Evolutionary conservation across 2,329 filamentous ascomycete species (phyloP).

Genomic region (Colletotrichum nymphaeae): DNA sequence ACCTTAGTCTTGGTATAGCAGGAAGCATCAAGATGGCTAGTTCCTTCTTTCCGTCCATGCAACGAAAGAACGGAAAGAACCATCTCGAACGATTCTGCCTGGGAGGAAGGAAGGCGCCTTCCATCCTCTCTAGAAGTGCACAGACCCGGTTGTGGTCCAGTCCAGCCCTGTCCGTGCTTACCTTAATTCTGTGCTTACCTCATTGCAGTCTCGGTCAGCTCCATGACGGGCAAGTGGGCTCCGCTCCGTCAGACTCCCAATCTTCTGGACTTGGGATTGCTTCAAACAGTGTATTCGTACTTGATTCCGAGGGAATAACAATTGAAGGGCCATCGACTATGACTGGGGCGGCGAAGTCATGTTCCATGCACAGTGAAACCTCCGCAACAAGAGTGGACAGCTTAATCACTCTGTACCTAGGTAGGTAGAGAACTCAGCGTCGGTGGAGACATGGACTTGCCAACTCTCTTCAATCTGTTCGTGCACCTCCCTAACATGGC

Average conservation of each 20-base stretch:
- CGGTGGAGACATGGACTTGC: not conserved
- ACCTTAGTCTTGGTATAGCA: no score
- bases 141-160: not conserved
- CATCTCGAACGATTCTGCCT: not conserved
- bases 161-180: not conserved
- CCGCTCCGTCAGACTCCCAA: no score
- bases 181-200: not conserved
- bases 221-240: not conserved
- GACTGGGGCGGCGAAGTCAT: not conserved
- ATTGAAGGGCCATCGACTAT: fast-evolving
- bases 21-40: not conserved
- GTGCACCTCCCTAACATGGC: not conserved
- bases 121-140: not conserved
- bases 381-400: not conserved
- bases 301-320: not conserved
- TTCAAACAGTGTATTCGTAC: not conserved
- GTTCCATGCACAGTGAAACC: not conserved
- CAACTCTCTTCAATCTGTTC: not conserved
- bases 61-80: not conserved
- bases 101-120: not conserved
- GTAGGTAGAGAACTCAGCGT: not conserved
- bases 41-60: not conserved
- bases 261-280: not conserved
- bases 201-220: not conserved
- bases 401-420: no score